These are phyloP conservation scores for Torulaspora indica DNA, from an alignment of 805 yeast species.

Conservation along the genomic window DNA sequence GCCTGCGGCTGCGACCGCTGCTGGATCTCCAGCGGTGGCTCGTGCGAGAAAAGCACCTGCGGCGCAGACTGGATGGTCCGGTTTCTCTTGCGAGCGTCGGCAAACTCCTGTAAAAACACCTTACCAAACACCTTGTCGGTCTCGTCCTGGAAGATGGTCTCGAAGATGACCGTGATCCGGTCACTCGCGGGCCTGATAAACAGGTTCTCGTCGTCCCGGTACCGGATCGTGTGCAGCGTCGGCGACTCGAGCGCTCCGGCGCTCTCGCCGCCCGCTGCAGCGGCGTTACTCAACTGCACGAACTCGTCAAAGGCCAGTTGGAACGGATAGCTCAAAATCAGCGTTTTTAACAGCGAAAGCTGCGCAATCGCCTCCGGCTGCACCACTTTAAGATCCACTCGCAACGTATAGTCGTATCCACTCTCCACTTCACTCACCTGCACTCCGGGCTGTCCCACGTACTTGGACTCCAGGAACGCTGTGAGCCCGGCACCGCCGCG, in stretches of 20 bases:
- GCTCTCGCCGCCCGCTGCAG: constrained; percentile 20
- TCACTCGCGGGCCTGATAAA: constrained; percentile 89
- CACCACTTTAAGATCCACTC: constrained; percentile 58
- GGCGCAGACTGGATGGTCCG: constrained; percentile 97
- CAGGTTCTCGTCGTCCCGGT: constrained; percentile 90
- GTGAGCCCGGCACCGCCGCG: constrained; percentile 17
- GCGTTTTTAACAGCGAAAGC: constrained; percentile 73
- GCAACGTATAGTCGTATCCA: constrained; percentile 77
- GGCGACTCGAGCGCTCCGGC: constrained; percentile 25
- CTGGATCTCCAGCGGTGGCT: constrained; percentile 86
- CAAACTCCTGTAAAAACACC: constrained; percentile 88
- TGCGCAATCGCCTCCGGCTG: constrained; percentile 52
- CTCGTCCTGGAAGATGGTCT: constrained; percentile 92
- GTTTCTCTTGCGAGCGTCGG: constrained; percentile 89
- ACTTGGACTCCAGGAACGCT: constrained; percentile 24
- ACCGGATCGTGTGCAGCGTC: constrained; percentile 47
- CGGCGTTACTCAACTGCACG: constrained; percentile 51
- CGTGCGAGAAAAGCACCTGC: constrained; percentile 89
- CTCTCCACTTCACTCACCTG: constrained; percentile 44
- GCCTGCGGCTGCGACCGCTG: constrained; percentile 34
- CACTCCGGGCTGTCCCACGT: constrained; percentile 20
- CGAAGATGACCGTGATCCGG: constrained; percentile 93
- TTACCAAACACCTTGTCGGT: constrained; percentile 90
- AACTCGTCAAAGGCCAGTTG: constrained; percentile 78
- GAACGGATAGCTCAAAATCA: constrained; percentile 89